Conservation (phyloP, 2,329 filamentous ascomycete species). For the Pseudogymnoascus sp. region DNA sequence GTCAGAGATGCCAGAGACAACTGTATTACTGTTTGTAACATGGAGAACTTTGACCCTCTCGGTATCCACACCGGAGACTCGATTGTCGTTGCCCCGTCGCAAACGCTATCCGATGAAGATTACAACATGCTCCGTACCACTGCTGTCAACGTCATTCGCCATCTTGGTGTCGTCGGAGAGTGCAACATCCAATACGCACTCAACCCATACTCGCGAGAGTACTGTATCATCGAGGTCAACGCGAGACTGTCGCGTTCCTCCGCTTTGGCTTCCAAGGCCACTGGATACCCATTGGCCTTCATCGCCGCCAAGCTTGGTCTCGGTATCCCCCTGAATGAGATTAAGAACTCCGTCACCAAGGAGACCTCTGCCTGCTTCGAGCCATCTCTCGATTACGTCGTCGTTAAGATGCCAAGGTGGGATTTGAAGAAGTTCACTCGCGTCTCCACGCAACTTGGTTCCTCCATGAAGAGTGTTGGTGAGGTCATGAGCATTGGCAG, state of each 20-base stretch:
- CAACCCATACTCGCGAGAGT: constrained; percentile 90
- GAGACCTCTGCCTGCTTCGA: constrained; percentile 97
- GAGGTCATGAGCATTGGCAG: constrained; percentile 98
- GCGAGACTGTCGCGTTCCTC: constrained; percentile 92
- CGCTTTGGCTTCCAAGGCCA: constrained; percentile 91
- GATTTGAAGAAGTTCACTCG: constrained; percentile 98
- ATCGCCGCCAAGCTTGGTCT: constrained; percentile 95
- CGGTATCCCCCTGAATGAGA: constrained; percentile 90
- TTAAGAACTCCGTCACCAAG: constrained; percentile 92
- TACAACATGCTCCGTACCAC: constrained; percentile 99
- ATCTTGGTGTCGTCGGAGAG: constrained; percentile 94
- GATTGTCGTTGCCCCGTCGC: constrained; percentile 93
- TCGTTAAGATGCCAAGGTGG: constrained; percentile 98
- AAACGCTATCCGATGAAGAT: constrained; percentile 93
- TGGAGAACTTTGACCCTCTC: constrained; percentile 99
- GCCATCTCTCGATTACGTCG: constrained; percentile 93
- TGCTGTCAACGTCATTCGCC: constrained; percentile 92
- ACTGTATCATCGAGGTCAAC: constrained; percentile 99
- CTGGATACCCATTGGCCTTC: constrained; percentile 91
- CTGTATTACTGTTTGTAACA: constrained; percentile 99
- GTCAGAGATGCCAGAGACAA: constrained; percentile 93
- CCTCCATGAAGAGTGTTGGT: constrained; percentile 99
- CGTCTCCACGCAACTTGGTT: constrained; percentile 90
- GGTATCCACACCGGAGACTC: constrained; percentile 98
- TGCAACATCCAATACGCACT: constrained; percentile 98